Percentiles rank a stretch among this genome's conserved stretches.
Conservation (phyloP, 2,329 filamentous ascomycete genomes). For the Trichophyton equinum region DNA sequence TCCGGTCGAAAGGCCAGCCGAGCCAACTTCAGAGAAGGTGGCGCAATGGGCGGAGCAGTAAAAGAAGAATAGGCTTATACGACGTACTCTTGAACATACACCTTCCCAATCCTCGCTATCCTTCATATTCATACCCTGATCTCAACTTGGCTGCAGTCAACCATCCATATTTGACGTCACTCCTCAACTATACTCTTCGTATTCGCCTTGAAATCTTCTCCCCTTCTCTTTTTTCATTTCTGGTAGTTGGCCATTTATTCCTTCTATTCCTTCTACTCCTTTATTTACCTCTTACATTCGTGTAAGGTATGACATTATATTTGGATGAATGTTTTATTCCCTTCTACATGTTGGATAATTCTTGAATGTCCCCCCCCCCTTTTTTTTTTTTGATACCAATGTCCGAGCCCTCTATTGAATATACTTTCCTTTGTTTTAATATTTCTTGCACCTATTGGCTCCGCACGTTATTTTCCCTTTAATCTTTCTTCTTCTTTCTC, state of each 20-base stretch:
- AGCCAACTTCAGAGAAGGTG: constrained; percentile 30
- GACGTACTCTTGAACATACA: constrained; percentile 12
- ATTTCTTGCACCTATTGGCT: background rate
- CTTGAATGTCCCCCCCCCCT: background rate
- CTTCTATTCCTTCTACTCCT: constrained; percentile 2
- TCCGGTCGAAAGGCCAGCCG: constrained; percentile 58
- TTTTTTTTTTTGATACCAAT: background rate
- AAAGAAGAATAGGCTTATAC: constrained; percentile 25
- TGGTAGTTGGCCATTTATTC: constrained; percentile 8
- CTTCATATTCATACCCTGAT: background rate
- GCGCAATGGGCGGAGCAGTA: constrained; percentile 15
- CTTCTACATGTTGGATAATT: constrained; percentile 4
- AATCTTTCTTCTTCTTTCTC: background rate
- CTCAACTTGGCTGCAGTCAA: background rate
- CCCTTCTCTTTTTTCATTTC: constrained; percentile 12
- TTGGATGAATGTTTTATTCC: background rate
- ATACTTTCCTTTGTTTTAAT: background rate
- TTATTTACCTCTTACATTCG: constrained; percentile 9
- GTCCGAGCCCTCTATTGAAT: background rate
- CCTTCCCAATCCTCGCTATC: constrained; percentile 14
- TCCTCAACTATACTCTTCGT: background rate
- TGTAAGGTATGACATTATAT: constrained; percentile 4
- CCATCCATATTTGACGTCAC: background rate
- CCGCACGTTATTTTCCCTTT: background rate
- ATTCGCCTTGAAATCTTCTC: constrained; percentile 12